Evolutionary conservation across 2,329 filamentous ascomycete species (phyloP), one percentile per base, ranked within the genome.

Genomic region (Pseudovirgaria hyperparasitica): DNA sequence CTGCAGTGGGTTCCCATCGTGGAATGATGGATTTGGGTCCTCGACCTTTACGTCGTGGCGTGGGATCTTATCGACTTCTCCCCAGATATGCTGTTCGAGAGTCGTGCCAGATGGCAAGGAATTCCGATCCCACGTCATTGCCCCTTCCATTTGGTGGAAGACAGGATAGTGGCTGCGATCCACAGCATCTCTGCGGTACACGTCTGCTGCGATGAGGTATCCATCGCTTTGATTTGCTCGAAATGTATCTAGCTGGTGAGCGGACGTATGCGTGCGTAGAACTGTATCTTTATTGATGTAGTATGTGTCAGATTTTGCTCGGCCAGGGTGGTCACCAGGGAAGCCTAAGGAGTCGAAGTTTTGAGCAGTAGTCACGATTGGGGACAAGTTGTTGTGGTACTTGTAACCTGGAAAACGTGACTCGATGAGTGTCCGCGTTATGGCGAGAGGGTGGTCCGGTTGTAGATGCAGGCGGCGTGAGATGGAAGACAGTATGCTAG

Each of bases 341-440:
- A 98, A 96, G 23, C 86, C 86, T 6, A 98, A 64, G n/a, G 86
- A 90, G 57, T 98, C 90, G 50, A 98, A 98, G 54, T 98, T 98
- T 48, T 94, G 80, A 8, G 65, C 57, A 2, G 82, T 80, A 18
- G 78, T 76, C 14, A 96, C 90, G 21, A 94, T 74, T 1, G 90
- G 87, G 39, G 78, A 75, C 44, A 86, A 72, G 28, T 72, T 63
- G 46, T 82, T 84, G 62, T 94, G 73, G 43, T 80, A 75, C 32
- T 70, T 73, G 59, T 76, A 94, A 7, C 67, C 50, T 1, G 82
- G 76, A 50, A 96, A 98, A 35, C 78, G 76, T 29, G 82, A 84
- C 60, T 96, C 82, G 47, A 98, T 92, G 35, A 98, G 77, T 43
- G 85, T 73, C 20, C 90, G 76, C 8, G 90, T 96, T 44, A 96